Evolutionary conservation across 768 basidiomycete species (phyloP).

Genomic region (Boletus edulis): DNA sequence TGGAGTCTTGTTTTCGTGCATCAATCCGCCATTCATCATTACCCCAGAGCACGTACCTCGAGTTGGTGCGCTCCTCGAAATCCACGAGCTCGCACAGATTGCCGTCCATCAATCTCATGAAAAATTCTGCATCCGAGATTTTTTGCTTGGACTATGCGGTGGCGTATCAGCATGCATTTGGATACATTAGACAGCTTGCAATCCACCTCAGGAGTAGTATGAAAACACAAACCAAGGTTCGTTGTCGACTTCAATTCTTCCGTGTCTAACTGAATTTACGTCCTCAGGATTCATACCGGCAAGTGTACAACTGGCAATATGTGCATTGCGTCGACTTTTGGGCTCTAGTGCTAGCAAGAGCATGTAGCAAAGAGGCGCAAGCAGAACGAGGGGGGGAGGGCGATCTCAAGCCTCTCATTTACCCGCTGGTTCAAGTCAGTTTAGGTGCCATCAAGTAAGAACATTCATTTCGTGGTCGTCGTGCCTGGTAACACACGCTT

Average conservation of each 20-base stretch:
- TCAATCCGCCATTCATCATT: neutral
- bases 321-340: conserved; percentile 97
- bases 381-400: conserved; percentile 58
- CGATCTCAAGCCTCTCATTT: conserved; percentile 84
- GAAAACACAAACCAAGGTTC: conserved; percentile 81
- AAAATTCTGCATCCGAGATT: conserved; percentile 93
- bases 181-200: conserved; percentile 92
- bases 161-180: conserved; percentile 93
- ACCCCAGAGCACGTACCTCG: conserved; percentile 78
- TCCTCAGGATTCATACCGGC: conserved; percentile 80
- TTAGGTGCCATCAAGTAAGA: conserved; percentile 88
- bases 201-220: conserved; percentile 90
- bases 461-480: neutral
- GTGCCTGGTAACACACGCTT: neutral
- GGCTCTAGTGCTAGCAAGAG: conserved; percentile 81
- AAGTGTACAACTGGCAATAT: conserved; percentile 99
- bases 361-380: conserved; percentile 64
- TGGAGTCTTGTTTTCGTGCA: neutral
- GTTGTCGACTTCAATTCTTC: conserved; percentile 10
- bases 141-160: conserved; percentile 73
- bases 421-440: conserved; percentile 93
- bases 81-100: conserved; percentile 84
- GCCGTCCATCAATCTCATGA: conserved; percentile 94
- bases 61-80: conserved; percentile 80
- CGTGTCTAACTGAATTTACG: conserved; percentile 5